Conservation (phyloP, 305 asterid genomes). For the Fraxinus baroniana region DNA sequence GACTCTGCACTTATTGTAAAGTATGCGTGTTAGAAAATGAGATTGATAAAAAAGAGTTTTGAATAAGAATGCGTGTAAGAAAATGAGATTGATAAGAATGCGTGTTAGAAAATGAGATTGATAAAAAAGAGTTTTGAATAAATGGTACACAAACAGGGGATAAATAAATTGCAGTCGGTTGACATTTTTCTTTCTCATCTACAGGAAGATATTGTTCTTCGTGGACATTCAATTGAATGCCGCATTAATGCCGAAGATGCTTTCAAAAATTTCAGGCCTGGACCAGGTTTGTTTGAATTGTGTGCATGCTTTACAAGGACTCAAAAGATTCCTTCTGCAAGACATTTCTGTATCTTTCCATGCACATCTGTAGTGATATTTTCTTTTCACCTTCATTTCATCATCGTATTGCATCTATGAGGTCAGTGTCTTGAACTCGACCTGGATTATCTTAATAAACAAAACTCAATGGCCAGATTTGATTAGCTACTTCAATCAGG, state of each 20-base stretch:
- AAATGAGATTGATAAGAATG: too few species aligned
- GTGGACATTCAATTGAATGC: slow-evolving; percentile 95
- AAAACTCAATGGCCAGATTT: neutral
- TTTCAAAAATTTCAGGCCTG: slow-evolving; percentile 97
- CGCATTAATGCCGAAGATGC: slow-evolving; percentile 99
- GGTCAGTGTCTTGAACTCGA: neutral
- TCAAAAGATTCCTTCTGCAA: too few species aligned
- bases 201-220: slow-evolving; percentile 84
- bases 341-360: neutral
- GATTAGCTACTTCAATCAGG: too few species aligned
- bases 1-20: too few species aligned
- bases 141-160: too few species aligned
- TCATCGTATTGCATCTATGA: neutral
- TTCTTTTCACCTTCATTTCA: too few species aligned
- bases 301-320: slow-evolving; percentile 1
- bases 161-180: neutral
- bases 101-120: too few species aligned
- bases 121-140: too few species aligned
- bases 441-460: neutral
- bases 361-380: neutral
- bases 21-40: too few species aligned
- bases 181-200: slow-evolving; percentile 16
- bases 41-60: too few species aligned
- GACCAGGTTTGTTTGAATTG: slow-evolving; percentile 65
- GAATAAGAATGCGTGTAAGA: too few species aligned